A percentile compares a stretch with the other conserved stretches of the same genome.
phyloP scores from a whole-genome alignment of 371 early-diverging fungal genomes.

The Thermomucor indicae-seudaticae region DNA sequence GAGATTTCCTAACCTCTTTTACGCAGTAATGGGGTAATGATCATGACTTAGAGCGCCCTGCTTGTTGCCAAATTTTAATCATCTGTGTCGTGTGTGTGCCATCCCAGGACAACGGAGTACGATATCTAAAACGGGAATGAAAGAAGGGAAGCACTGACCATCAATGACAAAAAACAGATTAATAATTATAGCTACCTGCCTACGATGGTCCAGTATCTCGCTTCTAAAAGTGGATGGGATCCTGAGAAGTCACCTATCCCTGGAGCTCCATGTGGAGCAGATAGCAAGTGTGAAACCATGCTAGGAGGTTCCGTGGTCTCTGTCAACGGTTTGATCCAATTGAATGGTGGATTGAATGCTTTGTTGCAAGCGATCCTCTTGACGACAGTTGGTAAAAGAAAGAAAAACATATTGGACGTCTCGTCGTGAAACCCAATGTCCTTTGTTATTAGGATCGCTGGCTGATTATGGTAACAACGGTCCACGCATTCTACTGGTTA shows the following conservation, averaged over 20 bases:
- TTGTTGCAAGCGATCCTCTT: constrained; percentile 17
- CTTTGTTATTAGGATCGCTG: constrained; percentile 8
- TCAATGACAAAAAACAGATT: no score
- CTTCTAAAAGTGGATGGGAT: constrained; percentile 10
- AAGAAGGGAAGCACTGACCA: no score
- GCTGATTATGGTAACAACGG: constrained; percentile 26
- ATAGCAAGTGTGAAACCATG: background rate
- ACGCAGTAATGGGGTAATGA: constrained; percentile 18
- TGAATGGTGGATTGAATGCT: constrained; percentile 12
- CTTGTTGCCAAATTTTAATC: background rate
- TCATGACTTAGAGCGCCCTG: background rate
- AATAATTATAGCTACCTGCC: constrained; percentile 24
- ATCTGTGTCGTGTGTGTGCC: background rate
- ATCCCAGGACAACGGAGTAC: constrained; percentile 22
- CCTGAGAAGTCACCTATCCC: constrained; percentile 1
- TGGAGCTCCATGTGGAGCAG: background rate
- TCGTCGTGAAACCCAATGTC: background rate
- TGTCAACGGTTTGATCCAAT: constrained; percentile 9
- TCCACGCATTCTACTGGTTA: constrained; percentile 9
- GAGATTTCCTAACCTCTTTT: background rate
- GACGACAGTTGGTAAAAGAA: constrained; percentile 14
- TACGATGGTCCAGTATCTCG: constrained; percentile 17
- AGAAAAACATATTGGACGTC: background rate
- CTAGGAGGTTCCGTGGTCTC: constrained; percentile 6
- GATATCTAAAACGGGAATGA: no score